Conservation (phyloP, 2,329 filamentous ascomycete genomes). For the Claviceps capensis region DNA sequence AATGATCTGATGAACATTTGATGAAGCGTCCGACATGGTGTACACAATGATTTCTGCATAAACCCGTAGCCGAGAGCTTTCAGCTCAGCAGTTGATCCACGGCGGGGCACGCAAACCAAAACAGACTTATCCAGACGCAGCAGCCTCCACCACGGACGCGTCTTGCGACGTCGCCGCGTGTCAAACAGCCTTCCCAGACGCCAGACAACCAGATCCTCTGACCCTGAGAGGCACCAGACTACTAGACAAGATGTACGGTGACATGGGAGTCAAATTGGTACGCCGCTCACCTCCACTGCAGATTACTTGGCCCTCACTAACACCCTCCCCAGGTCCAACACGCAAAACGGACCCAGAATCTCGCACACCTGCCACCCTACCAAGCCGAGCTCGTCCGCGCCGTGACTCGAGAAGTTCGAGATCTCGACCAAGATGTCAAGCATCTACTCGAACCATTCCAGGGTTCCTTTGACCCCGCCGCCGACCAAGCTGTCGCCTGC, state of each 20-base stretch:
- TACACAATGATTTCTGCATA: too few relatives aligned
- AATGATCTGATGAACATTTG: too few relatives aligned
- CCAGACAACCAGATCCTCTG: too few relatives aligned
- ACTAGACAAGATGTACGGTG: conserved; percentile 58
- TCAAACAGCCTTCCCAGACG: background rate
- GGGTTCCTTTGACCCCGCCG: conserved; percentile 71
- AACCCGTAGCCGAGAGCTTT: too few relatives aligned
- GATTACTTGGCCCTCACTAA: background rate
- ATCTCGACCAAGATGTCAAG: conserved; percentile 75
- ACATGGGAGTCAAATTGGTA: conserved; percentile 76
- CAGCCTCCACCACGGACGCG: background rate
- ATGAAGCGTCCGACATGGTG: too few relatives aligned
- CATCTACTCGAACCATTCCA: conserved; percentile 70
- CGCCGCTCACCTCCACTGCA: conserved; percentile 10
- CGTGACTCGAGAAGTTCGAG: conserved; percentile 81
- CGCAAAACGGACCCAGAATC: conserved; percentile 84
- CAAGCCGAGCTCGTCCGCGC: conserved; percentile 82
- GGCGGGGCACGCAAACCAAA: background rate
- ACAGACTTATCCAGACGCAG: background rate
- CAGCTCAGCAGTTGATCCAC: background rate
- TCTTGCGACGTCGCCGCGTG: background rate
- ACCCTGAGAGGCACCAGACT: too few relatives aligned
- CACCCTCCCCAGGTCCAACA: conserved; percentile 58
- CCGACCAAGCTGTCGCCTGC: conserved; percentile 73
- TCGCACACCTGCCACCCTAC: conserved; percentile 78